Evolutionary conservation across 345 rosid species (phyloP).

Genomic region (Brassica napus): DNA sequence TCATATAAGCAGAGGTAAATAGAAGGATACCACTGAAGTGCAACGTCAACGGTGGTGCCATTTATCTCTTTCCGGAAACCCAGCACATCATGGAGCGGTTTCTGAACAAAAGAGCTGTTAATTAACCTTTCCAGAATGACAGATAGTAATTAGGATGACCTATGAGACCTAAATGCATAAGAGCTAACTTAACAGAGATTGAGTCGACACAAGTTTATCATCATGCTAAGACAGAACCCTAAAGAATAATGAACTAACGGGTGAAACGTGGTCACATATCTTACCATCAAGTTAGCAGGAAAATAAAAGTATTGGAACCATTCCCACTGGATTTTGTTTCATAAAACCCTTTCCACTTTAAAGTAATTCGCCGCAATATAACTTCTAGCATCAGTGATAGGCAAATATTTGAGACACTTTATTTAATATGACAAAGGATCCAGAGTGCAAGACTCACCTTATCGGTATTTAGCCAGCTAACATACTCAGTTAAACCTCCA

Average conservation of each 20-base stretch:
- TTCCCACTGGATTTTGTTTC: neutral
- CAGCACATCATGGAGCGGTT: conserved; percentile 82
- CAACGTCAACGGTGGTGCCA: conserved; percentile 65
- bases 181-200: conserved; percentile 18
- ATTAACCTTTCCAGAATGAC: conserved; percentile 17
- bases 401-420: conserved; percentile 12
- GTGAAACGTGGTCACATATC: conserved; percentile 8
- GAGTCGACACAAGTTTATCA: conserved; percentile 2
- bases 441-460: conserved; percentile 53
- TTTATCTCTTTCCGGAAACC: conserved; percentile 68
- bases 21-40: conserved; percentile 81
- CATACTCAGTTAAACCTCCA: conserved; percentile 90
- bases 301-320: neutral
- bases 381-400: neutral
- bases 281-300: conserved; percentile 19
- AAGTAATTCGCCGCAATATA: neutral
- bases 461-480: conserved; percentile 82
- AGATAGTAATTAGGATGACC: conserved; percentile 8
- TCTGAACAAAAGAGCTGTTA: conserved; percentile 53
- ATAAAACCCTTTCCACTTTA: neutral
- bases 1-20: conserved; percentile 4
- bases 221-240: conserved; percentile 15
- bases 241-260: neutral
- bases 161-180: conserved; percentile 15
- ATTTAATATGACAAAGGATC: conserved; percentile 9